Percentiles rank a stretch among this genome's conserved stretches.
Conservation (phyloP, 1,139 yeast species). For the Lizanozyma gosingica region DNA sequence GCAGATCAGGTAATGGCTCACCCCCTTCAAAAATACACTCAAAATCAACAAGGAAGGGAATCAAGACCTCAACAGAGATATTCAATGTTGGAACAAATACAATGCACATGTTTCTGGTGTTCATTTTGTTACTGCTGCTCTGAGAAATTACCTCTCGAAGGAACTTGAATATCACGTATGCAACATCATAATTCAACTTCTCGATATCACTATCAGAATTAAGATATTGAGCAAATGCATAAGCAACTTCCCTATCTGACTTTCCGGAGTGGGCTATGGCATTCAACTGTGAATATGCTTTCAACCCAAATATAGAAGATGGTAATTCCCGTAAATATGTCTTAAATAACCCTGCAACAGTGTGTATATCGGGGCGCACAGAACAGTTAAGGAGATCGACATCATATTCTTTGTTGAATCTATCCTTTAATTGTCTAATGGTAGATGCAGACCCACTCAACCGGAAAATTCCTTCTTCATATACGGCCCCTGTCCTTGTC, state of each 20-base stretch:
- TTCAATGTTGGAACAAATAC: slow-evolving; percentile 82
- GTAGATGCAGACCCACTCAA: slow-evolving; percentile 83
- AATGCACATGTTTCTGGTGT: slow-evolving; percentile 64
- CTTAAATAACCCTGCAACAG: slow-evolving; percentile 72
- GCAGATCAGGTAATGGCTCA: slow-evolving; percentile 22
- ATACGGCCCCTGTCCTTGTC: slow-evolving; percentile 58
- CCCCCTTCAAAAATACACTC: slow-evolving; percentile 53
- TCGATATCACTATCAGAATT: slow-evolving; percentile 28
- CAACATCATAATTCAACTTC: slow-evolving; percentile 46
- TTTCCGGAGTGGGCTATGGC: slow-evolving; percentile 18
- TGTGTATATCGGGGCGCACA: slow-evolving; percentile 53
- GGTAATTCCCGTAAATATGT: slow-evolving; percentile 69
- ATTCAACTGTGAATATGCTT: slow-evolving; percentile 30
- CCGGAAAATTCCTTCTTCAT: slow-evolving; percentile 87
- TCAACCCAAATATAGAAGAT: slow-evolving; percentile 48
- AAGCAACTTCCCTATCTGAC: slow-evolving; percentile 18
- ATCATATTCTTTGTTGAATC: slow-evolving; percentile 58
- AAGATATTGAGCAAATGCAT: slow-evolving; percentile 20
- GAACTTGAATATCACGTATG: slow-evolving; percentile 59
- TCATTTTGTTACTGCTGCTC: slow-evolving; percentile 72
- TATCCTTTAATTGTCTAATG: slow-evolving; percentile 63
- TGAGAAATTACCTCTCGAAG: slow-evolving; percentile 58
- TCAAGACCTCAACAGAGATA: slow-evolving; percentile 57
- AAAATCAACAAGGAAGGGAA: slow-evolving; percentile 56
- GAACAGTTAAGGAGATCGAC: slow-evolving; percentile 47